Base-by-base conservation (phyloP, 1,139 yeast species). In the Ashbya aceris region DNA sequence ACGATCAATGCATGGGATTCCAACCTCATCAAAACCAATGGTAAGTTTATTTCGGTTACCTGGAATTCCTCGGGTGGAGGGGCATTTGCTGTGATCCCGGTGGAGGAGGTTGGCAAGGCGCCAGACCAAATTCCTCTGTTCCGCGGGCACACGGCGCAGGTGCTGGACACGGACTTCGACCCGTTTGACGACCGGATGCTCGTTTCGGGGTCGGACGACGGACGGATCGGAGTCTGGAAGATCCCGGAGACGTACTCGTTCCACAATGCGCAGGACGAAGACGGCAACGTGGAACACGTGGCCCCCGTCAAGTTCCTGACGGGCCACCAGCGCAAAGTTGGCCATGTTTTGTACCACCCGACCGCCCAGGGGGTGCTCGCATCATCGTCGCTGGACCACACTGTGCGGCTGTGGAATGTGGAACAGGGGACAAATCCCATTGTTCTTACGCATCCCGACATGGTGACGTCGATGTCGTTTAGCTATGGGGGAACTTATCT, bases 11-110 rank as follows among this genome's bases (percentile, higher is more conserved):
- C 97, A 1, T 91, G 95, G 86, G 98, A 91, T 62, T 85, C 96
- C 39, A 89, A 89, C 61, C 72, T 91, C 51, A 74, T 89, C 52
- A 79, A 84, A 65, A 74, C 78, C 49, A 91, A 91, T 61, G 93
- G 96, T 29, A 81, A 83, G 62, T 91, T 77, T 58, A 66, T 91
- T 33, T 74, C 96, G 0, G 83, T 86, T 48, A 87, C 86, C 62
- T 87, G 96, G 96, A 87, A 85, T 48, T 73, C 96, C 14, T 82
- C 94, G 7, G 97, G 97, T 36, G 97, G 97, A 48, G 98, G 98
- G 42, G 93, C 97, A 0, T 89, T 91, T 69, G 96, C 95, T 1
- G 83, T 91, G 11, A 79, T 91, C 44, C 98, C 98, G 1, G 68
- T 85, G 27, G 59, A 63, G 8, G 96, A 89, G 62, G 81, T 77